Evolutionary conservation across 768 basidiomycete genomes (phyloP).

Genomic region (Rhodotorula paludigena): DNA sequence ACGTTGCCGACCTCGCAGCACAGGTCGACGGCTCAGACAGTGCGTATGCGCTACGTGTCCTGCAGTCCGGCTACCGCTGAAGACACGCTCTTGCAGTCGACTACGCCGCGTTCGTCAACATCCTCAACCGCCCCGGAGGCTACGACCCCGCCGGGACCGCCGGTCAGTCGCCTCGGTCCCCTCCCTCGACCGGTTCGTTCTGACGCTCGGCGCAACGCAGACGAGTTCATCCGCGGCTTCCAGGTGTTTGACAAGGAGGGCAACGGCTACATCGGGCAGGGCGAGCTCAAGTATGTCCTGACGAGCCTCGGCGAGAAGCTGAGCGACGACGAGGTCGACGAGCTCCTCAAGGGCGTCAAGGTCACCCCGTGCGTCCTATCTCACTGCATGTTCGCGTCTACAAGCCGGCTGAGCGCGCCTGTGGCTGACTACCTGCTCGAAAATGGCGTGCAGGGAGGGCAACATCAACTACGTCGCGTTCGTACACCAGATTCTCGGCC

Average conservation of each 20-base stretch:
- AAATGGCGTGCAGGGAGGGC: slow-evolving; percentile 81
- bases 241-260: slow-evolving; percentile 97
- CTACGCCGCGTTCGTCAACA: slow-evolving; percentile 82
- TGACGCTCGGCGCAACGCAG: slow-evolving; percentile 49
- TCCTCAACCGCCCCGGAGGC: slow-evolving; percentile 90
- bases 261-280: slow-evolving; percentile 76
- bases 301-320: slow-evolving; percentile 99
- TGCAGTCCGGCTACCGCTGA: no score
- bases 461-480: slow-evolving; percentile 98
- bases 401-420: slow-evolving; percentile 10
- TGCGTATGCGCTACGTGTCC: no score
- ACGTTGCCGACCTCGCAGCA: slow-evolving; percentile 75
- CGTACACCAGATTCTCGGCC: slow-evolving; percentile 85
- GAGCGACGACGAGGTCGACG: slow-evolving; percentile 95
- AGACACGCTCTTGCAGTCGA: slow-evolving; percentile 58
- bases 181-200: slow-evolving; percentile 12
- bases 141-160: slow-evolving; percentile 96
- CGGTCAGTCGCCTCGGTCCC: slow-evolving; percentile 54
- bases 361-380: slow-evolving; percentile 65
- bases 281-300: slow-evolving; percentile 84
- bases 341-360: slow-evolving; percentile 91
- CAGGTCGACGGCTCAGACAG: slow-evolving; percentile 67
- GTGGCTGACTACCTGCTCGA: no score
- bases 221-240: slow-evolving; percentile 99
- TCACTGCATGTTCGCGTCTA: neutral